These are phyloP conservation scores for Dactylellina drechsleri DNA, from an alignment of 2,329 filamentous ascomycete genomes.

Conservation along the genomic window DNA sequence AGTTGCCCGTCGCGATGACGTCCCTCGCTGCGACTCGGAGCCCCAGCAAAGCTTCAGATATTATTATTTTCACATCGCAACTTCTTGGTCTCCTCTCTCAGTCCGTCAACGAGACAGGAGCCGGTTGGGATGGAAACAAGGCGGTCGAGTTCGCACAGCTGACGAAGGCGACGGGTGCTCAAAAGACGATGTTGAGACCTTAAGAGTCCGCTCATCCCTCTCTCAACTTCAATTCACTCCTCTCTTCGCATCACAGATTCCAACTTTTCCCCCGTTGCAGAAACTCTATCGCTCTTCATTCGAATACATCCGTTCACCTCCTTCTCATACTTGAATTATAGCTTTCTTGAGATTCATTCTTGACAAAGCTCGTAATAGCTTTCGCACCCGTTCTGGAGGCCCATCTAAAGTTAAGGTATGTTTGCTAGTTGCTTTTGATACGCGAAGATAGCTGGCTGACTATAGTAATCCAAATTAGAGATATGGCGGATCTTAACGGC, in stretches of 20 bases:
- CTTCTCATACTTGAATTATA: background rate
- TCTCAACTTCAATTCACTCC: background rate
- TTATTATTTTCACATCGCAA: background rate
- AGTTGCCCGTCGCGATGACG: slow-evolving; percentile 3
- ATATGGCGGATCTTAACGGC: slow-evolving; percentile 20
- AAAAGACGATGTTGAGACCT: too few species aligned
- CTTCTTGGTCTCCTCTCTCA: background rate
- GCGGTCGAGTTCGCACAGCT: background rate
- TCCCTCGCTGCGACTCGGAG: background rate
- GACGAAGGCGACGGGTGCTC: background rate
- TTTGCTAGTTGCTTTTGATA: too few species aligned
- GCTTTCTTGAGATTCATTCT: slow-evolving; percentile 7
- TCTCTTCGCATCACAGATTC: background rate
- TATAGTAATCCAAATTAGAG: background rate
- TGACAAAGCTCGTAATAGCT: background rate
- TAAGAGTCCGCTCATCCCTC: background rate
- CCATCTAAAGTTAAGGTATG: too few species aligned
- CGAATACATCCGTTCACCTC: background rate
- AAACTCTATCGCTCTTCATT: slow-evolving; percentile 29
- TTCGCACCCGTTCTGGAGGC: too few species aligned
- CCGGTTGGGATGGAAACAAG: background rate
- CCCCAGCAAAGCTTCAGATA: background rate
- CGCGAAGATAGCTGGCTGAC: too few species aligned
- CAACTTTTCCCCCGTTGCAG: slow-evolving; percentile 9
- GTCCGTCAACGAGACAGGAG: background rate